These are phyloP conservation scores for Plasmopara halstedii DNA, from an alignment of 352 stramenopile species.

Conservation along the genomic window DNA sequence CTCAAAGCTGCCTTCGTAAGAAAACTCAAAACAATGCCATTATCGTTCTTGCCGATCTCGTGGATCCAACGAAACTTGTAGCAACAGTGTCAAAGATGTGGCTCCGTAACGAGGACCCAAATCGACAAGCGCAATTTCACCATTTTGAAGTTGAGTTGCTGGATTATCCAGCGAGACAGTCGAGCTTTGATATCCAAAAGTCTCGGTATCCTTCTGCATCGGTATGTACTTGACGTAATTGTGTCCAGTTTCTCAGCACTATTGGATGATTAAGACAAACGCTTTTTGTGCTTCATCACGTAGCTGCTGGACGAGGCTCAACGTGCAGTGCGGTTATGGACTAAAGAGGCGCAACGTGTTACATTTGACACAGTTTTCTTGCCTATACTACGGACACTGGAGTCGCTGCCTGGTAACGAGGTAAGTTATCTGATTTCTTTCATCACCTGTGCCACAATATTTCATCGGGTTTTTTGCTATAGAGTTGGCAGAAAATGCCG, in stretches of 20 bases:
- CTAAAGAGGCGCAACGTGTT: conserved; percentile 47
- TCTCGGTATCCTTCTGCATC: conserved; percentile 18
- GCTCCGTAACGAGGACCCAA: conserved; percentile 40
- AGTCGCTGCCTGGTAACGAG: conserved; percentile 37
- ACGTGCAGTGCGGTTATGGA: conserved; percentile 36
- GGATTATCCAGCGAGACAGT: conserved; percentile 6
- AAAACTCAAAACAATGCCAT: conserved; percentile 19
- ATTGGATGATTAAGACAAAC: background rate
- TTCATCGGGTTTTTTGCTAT: background rate
- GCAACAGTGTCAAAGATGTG: conserved; percentile 31
- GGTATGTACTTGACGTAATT: conserved; percentile 5
- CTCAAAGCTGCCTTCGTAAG: conserved; percentile 15
- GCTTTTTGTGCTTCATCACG: background rate
- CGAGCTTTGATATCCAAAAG: conserved; percentile 4
- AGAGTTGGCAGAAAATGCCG: conserved; percentile 47
- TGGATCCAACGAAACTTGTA: conserved; percentile 37
- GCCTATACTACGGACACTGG: conserved; percentile 47
- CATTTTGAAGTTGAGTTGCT: conserved; percentile 46
- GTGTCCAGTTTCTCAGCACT: background rate
- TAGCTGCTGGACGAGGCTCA: conserved; percentile 47
- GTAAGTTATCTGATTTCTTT: conserved; percentile 9
- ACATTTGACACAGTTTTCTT: conserved; percentile 68
- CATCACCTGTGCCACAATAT: background rate
- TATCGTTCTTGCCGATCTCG: conserved; percentile 22
- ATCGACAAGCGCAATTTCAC: conserved; percentile 34